Evolutionary conservation across 768 basidiomycete species (phyloP), one percentile per base, ranked within the genome.

Genomic region (Phanerochaete sordida): DNA sequence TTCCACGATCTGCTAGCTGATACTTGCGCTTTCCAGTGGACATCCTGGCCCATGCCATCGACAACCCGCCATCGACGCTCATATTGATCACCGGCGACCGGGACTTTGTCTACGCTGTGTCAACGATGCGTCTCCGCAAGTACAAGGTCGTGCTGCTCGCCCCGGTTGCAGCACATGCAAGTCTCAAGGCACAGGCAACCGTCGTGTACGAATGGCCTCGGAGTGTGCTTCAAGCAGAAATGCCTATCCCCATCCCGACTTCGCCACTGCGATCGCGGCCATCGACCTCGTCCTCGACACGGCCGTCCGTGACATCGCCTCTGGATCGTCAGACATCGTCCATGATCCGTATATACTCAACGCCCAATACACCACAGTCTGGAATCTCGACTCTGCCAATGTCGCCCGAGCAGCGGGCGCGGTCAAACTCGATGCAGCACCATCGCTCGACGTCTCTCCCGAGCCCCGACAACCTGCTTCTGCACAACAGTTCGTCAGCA

Each of bases 81-180:
- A 70, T 88, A 46, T 74, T 90, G 37, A 84, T 90, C 64, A 79
- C 87, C 0, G 85, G 83, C 19, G 86, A 90, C 70, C 77, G 85
- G 44, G 87, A 88, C 68, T 84, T 88, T 64, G 80, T 81, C 7
- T 88, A 89, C 65, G 81, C 82, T 24, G 69, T 87, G 46, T 82
- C 86, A 1, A 74, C 76, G 27, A 72, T 90, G 54, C 80, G 58
- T 13, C 44, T 54, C 12, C 61, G 61, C 11, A 48, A 57, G 39
- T 65, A 52, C 54, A 50, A 35, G 33, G 55, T 65, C 26, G 47
- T 65, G 19, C 35, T 65, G 13, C 35, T 65, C 31, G 51, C 58
- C 0, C 64, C 64, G 1, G 83, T 87, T 64, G 80, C 81, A 3
- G 62, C 72, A 4, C 78, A 82, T 45, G 63, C 71, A 16, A 82